Percentiles rank a stretch among this genome's conserved stretches.
Evolutionary conservation across 163 green algal genomes (phyloP).

Genomic region (Chlorella variabilis): DNA sequence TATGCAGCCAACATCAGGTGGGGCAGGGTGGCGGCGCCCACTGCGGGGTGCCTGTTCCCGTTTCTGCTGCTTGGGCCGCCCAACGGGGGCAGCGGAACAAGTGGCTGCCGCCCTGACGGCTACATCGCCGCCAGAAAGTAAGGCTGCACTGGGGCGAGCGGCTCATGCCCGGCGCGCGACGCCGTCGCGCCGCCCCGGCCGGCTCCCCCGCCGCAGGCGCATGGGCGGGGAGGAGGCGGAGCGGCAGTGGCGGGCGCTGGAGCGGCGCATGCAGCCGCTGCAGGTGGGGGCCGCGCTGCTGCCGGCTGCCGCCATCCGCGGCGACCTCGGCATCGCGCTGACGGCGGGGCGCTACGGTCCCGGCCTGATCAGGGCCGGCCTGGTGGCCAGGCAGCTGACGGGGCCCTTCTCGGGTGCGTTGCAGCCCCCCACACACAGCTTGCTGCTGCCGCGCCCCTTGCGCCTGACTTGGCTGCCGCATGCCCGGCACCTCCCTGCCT

Average conservation of each 20-base stretch:
- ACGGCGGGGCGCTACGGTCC: conserved; percentile 69
- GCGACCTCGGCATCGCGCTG: conserved; percentile 63
- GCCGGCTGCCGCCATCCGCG: conserved; percentile 76
- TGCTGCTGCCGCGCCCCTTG: too few relatives aligned
- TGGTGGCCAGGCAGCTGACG: conserved; percentile 70
- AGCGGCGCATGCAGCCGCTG: conserved; percentile 78
- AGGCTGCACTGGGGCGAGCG: too few relatives aligned
- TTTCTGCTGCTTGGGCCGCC: too few relatives aligned
- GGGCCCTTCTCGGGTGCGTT: conserved; percentile 74
- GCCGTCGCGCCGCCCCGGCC: too few relatives aligned
- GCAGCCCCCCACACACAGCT: too few relatives aligned
- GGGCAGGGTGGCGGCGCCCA: too few relatives aligned
- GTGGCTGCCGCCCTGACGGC: too few relatives aligned
- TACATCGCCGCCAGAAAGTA: too few relatives aligned
- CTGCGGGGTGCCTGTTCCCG: too few relatives aligned
- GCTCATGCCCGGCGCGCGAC: too few relatives aligned
- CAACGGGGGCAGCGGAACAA: too few relatives aligned
- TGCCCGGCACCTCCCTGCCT: background rate
- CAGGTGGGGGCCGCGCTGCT: conserved; percentile 74
- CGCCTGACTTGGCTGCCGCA: too few relatives aligned
- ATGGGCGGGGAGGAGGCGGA: conserved; percentile 62
- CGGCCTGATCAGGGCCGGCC: conserved; percentile 59
- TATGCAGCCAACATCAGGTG: conserved; percentile 71
- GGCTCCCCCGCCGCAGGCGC: conserved; percentile 24
- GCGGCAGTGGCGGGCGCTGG: conserved; percentile 62